These are phyloP conservation scores for Penicillium sp. DNA, from an alignment of 2,329 filamentous ascomycete genomes.

Conservation along the genomic window DNA sequence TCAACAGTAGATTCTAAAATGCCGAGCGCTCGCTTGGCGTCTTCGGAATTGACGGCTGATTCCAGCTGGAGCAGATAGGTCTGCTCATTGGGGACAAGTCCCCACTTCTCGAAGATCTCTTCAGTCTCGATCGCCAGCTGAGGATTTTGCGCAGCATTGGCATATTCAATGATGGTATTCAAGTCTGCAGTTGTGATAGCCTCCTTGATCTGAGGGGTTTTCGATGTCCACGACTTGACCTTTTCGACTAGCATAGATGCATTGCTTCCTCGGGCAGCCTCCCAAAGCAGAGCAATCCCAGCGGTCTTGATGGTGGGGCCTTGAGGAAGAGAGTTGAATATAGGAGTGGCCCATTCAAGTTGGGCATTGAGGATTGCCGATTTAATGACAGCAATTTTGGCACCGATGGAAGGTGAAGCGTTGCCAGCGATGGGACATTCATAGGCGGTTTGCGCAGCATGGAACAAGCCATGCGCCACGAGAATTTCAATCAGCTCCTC, in stretches of 20 bases:
- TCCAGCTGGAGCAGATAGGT: slow-evolving; percentile 77
- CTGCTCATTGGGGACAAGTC: slow-evolving; percentile 67
- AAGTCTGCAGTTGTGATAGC: slow-evolving; percentile 72
- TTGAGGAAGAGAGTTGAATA: slow-evolving; percentile 58
- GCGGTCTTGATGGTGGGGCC: slow-evolving; percentile 62
- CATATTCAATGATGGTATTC: slow-evolving; percentile 74
- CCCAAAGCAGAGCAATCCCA: slow-evolving; percentile 77
- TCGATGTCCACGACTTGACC: slow-evolving; percentile 67
- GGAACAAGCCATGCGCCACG: slow-evolving; percentile 59
- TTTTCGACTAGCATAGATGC: slow-evolving; percentile 74
- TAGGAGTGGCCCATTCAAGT: slow-evolving; percentile 63
- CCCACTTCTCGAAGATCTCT: slow-evolving; percentile 66
- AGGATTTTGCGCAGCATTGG: slow-evolving; percentile 70
- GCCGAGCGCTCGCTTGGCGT: slow-evolving; percentile 65
- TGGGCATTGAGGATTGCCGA: slow-evolving; percentile 66
- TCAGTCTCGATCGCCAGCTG: slow-evolving; percentile 76
- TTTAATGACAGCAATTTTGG: slow-evolving; percentile 61
- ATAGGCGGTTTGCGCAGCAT: slow-evolving; percentile 72
- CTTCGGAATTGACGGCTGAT: slow-evolving; percentile 72
- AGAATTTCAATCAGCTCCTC: slow-evolving; percentile 66
- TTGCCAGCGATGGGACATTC: slow-evolving; percentile 54
- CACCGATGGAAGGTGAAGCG: slow-evolving; percentile 47
- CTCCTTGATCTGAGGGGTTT: slow-evolving; percentile 48
- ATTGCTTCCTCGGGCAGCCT: slow-evolving; percentile 71
- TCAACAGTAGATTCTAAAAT: slow-evolving; percentile 59